phyloP scores from a whole-genome alignment of 2,329 filamentous ascomycete species.

The Ophiostoma sp. region DNA sequence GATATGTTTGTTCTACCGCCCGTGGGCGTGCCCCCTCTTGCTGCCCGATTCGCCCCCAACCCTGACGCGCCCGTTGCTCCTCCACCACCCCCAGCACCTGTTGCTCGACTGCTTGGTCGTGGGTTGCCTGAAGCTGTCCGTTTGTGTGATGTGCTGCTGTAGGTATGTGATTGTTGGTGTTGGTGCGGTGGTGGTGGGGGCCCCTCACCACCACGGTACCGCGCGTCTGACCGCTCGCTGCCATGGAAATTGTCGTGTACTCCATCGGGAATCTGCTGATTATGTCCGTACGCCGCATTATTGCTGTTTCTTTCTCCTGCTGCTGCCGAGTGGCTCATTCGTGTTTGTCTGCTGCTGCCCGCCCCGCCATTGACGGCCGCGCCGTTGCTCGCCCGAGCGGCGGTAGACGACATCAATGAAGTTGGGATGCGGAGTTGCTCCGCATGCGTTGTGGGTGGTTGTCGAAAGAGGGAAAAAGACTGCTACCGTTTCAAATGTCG shows the following conservation, averaged over 20 bases:
- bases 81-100: constrained; percentile 28
- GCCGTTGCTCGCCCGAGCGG: constrained; percentile 45
- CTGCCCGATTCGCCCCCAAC: neutral
- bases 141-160: constrained; percentile 51
- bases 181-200: constrained; percentile 27
- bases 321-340: constrained; percentile 36
- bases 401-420: constrained; percentile 43
- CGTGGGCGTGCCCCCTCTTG: constrained; percentile 24
- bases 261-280: constrained; percentile 14
- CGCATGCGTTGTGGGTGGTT: neutral
- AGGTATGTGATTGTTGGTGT: constrained; percentile 5
- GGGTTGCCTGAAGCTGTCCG: constrained; percentile 59
- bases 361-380: constrained; percentile 40
- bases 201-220: constrained; percentile 43
- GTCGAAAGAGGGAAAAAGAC: neutral
- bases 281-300: constrained; percentile 21
- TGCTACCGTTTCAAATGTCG: neutral
- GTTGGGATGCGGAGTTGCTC: neutral
- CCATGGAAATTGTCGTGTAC: constrained; percentile 29
- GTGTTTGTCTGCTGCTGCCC: constrained; percentile 32
- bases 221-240: constrained; percentile 33
- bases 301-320: constrained; percentile 1
- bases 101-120: constrained; percentile 49
- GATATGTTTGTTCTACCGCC: constrained; percentile 30
- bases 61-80: constrained; percentile 10